phyloP scores from a whole-genome alignment of 768 basidiomycete genomes.

The Calocybe indica region DNA sequence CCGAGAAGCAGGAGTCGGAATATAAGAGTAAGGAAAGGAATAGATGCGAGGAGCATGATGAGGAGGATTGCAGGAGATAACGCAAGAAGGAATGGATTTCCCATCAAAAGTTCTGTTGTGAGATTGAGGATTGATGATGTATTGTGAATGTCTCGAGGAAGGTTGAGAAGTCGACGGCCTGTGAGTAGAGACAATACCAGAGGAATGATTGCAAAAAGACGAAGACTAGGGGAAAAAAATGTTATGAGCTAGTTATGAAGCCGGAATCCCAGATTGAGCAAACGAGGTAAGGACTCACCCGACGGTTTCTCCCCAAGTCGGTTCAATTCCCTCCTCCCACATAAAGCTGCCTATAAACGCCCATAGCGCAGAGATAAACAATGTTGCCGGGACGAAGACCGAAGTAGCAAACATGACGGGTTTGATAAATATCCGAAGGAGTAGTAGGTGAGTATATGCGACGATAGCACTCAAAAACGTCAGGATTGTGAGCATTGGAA shows the following conservation, averaged over 20 bases:
- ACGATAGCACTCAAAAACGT: slow-evolving; percentile 64
- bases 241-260: slow-evolving; percentile 8
- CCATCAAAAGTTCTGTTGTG: slow-evolving; percentile 62
- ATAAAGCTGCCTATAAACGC: slow-evolving; percentile 78
- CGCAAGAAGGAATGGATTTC: slow-evolving; percentile 69
- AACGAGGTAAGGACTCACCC: slow-evolving; percentile 43
- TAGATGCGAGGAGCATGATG: slow-evolving; percentile 55
- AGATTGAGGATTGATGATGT: slow-evolving; percentile 54
- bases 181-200: slow-evolving; percentile 65
- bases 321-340: slow-evolving; percentile 44
- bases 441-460: slow-evolving; percentile 69
- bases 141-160: slow-evolving; percentile 67
- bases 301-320: slow-evolving; percentile 78
- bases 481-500: slow-evolving; percentile 70
- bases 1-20: slow-evolving; percentile 76
- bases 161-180: slow-evolving; percentile 61
- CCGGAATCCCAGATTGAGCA: neutral
- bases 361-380: slow-evolving; percentile 73
- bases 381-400: slow-evolving; percentile 66
- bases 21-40: slow-evolving; percentile 75
- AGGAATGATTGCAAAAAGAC: slow-evolving; percentile 74
- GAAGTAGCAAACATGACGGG: slow-evolving; percentile 79
- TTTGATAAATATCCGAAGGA: slow-evolving; percentile 76
- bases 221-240: slow-evolving; percentile 37
- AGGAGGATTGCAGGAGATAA: slow-evolving; percentile 74